Conservation (phyloP, 2,329 filamentous ascomycete genomes). For the Botryosphaeria agaves region DNA sequence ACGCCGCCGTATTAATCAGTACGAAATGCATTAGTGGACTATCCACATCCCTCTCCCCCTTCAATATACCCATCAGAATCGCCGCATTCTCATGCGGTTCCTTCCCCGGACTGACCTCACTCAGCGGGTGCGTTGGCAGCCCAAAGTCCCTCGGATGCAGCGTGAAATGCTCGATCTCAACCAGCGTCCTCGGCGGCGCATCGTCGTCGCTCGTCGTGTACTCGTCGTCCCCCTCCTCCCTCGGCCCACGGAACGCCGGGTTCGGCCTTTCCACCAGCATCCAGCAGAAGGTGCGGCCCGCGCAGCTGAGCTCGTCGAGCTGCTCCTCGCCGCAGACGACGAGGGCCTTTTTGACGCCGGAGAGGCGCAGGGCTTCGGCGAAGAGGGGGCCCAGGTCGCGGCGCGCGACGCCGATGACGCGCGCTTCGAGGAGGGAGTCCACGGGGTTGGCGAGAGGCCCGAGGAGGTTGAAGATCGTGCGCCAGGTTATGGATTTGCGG, state of each 20-base stretch:
- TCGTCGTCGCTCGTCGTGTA: conserved; percentile 25
- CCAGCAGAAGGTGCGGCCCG: conserved; percentile 82
- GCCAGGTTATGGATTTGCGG: conserved; percentile 74
- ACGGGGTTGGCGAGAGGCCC: conserved; percentile 86
- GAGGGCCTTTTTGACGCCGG: conserved; percentile 66
- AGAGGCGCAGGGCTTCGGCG: conserved; percentile 62
- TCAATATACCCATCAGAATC: conserved; percentile 63
- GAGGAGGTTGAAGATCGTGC: conserved; percentile 94
- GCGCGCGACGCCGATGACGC: conserved; percentile 84
- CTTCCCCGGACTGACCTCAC: conserved; percentile 67
- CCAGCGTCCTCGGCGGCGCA: conserved; percentile 23
- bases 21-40: conserved; percentile 88
- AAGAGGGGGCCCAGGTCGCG: conserved; percentile 78
- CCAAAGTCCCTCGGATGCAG: conserved; percentile 80
- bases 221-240: conserved; percentile 17
- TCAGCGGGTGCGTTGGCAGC: conserved; percentile 53
- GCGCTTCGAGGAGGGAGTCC: conserved; percentile 61
- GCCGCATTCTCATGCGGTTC: conserved; percentile 73
- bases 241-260: conserved; percentile 19
- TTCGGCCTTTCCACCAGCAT: conserved; percentile 41
- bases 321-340: conserved; percentile 90
- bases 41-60: conserved; percentile 52
- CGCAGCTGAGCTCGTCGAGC: conserved; percentile 87
- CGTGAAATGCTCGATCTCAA: conserved; percentile 57
- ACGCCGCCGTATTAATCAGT: conserved; percentile 77